These are phyloP conservation scores for Colletotrichum caudatum DNA, from an alignment of 2,329 filamentous ascomycete species.

Conservation along the genomic window DNA sequence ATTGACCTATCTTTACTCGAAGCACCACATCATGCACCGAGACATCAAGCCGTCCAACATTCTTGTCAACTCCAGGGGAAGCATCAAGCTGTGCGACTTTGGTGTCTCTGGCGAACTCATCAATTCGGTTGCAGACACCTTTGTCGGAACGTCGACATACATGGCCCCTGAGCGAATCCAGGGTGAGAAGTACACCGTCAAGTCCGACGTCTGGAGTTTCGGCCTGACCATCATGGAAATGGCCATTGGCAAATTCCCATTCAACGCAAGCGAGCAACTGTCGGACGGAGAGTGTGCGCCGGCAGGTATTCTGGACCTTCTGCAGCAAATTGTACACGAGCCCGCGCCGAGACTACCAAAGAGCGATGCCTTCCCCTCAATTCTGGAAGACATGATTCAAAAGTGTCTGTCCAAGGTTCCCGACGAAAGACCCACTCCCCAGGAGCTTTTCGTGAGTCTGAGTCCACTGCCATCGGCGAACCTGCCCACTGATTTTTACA, in stretches of 20 bases:
- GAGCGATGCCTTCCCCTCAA: conserved; percentile 95
- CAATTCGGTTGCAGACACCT: conserved; percentile 98
- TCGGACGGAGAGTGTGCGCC: conserved; percentile 84
- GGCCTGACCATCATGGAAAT: conserved; percentile 96
- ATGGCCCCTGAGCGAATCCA: conserved; percentile 99
- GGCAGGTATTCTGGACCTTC: conserved; percentile 92
- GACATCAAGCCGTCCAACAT: conserved; percentile 99
- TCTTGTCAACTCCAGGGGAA: conserved; percentile 90
- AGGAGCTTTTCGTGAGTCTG: conserved; percentile 85
- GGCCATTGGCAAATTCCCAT: conserved; percentile 97
- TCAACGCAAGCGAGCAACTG: conserved; percentile 78
- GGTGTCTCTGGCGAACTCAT: conserved; percentile 98
- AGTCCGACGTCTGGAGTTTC: conserved; percentile 99
- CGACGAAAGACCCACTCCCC: conserved; percentile 88
- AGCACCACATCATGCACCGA: conserved; percentile 98
- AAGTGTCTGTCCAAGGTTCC: conserved; percentile 94
- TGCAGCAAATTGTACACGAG: conserved; percentile 98
- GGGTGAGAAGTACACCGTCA: conserved; percentile 96
- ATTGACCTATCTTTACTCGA: conserved; percentile 92
- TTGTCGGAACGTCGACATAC: conserved; percentile 98
- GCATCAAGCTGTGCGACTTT: conserved; percentile 98
- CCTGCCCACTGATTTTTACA: conserved; percentile 45
- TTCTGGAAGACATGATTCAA: conserved; percentile 96
- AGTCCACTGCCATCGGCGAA: neutral
- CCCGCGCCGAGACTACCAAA: conserved; percentile 93